Percentiles rank a stretch among this genome's conserved stretches.
These are phyloP conservation scores for Monsonia emarginata DNA, from an alignment of 441 rosid species.

Conservation along the genomic window DNA sequence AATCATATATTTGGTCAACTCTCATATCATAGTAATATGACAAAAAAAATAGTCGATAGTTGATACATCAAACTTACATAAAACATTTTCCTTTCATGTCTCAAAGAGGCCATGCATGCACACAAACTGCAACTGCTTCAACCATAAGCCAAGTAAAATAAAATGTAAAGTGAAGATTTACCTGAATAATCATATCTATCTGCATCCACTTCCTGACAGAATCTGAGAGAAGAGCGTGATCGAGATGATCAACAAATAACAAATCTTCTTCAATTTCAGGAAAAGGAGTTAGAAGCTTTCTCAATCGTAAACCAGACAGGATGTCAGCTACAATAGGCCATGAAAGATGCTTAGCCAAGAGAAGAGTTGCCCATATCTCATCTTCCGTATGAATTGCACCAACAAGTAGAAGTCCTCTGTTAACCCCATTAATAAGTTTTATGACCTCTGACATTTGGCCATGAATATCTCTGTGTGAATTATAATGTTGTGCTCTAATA, in stretches of 20 bases:
- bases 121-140: constrained; percentile 4
- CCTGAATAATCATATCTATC: constrained; percentile 81
- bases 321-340: constrained; percentile 94
- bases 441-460: constrained; percentile 43
- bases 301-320: constrained; percentile 80
- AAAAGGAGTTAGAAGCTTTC: constrained; percentile 48
- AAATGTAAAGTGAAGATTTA: constrained; percentile 21
- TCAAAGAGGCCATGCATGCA: constrained; percentile 10
- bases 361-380: constrained; percentile 85
- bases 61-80: no score
- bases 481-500: constrained; percentile 38
- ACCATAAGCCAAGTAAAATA: constrained; percentile 10
- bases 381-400: constrained; percentile 72
- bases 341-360: constrained; percentile 67
- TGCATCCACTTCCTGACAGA: constrained; percentile 45
- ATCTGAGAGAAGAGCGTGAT: constrained; percentile 73
- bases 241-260: constrained; percentile 72
- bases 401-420: constrained; percentile 61
- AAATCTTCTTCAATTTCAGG: constrained; percentile 35
- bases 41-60: no score
- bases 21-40: no score
- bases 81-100: neutral
- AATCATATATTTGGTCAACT: no score
- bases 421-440: constrained; percentile 42
- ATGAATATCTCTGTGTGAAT: constrained; percentile 21